Conservation (phyloP, 352 stramenopile species). For the Globisporangium splendens region DNA sequence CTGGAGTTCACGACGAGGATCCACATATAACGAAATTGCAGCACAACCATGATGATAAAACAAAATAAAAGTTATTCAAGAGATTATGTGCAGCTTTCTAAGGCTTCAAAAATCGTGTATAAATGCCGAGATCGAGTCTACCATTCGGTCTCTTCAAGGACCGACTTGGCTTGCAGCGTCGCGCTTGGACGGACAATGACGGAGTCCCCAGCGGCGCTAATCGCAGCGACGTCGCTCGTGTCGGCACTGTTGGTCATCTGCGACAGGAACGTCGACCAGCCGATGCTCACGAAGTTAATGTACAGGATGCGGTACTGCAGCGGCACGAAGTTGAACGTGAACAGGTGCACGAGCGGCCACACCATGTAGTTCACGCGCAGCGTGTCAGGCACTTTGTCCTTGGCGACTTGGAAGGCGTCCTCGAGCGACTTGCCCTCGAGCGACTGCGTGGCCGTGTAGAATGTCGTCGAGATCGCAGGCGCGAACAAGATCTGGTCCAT, state of each 20-base stretch:
- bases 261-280: slow-evolving; percentile 49
- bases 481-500: slow-evolving; percentile 46
- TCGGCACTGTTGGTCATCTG: slow-evolving; percentile 30
- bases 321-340: slow-evolving; percentile 46
- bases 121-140: slow-evolving; percentile 2
- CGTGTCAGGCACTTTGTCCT: slow-evolving; percentile 32
- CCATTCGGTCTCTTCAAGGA: slow-evolving; percentile 5
- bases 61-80: not conserved
- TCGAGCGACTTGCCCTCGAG: slow-evolving; percentile 32
- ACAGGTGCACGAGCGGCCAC: slow-evolving; percentile 42
- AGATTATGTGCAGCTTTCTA: no score
- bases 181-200: not conserved
- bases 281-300: slow-evolving; percentile 46
- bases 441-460: slow-evolving; percentile 37
- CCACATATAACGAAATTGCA: not conserved
- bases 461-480: slow-evolving; percentile 32
- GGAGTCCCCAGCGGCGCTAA: not conserved
- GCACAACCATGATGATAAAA: not conserved
- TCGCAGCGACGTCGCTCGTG: not conserved
- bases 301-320: slow-evolving; percentile 53
- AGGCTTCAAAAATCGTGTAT: no score
- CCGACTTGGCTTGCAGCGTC: slow-evolving; percentile 3
- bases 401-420: slow-evolving; percentile 31
- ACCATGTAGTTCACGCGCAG: slow-evolving; percentile 43
- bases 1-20: not conserved